phyloP scores from a whole-genome alignment of 2,329 filamentous ascomycete species.

The Capronia americana region DNA sequence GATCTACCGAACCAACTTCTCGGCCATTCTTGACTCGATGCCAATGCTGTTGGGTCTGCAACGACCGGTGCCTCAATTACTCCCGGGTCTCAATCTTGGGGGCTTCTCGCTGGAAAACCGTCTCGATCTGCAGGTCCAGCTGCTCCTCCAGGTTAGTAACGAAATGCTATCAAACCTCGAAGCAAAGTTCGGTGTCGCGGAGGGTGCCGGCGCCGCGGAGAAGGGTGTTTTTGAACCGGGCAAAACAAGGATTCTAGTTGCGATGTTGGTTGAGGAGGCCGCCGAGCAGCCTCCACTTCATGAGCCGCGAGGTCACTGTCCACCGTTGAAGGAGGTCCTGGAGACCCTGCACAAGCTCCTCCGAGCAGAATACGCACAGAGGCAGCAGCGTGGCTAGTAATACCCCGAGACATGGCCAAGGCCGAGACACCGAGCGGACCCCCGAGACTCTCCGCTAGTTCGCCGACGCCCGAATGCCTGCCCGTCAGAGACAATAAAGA shows the following conservation, averaged over 20 bases:
- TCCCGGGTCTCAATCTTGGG: conserved; percentile 21
- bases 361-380: conserved; percentile 1
- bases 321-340: conserved; percentile 12
- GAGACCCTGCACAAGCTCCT: conserved; percentile 6
- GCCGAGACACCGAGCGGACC: neutral
- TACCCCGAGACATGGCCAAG: neutral
- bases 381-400: neutral
- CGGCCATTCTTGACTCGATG: conserved; percentile 23
- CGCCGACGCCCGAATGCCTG: neutral
- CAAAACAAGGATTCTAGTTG: conserved; percentile 9
- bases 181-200: conserved; percentile 15
- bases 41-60: conserved; percentile 7
- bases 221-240: conserved; percentile 9
- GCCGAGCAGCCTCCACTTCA: conserved; percentile 22
- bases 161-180: conserved; percentile 22
- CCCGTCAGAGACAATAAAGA: neutral
- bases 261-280: conserved; percentile 22
- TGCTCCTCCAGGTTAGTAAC: conserved; percentile 23
- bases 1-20: conserved; percentile 23
- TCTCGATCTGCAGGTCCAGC: conserved; percentile 23
- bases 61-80: conserved; percentile 13
- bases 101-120: conserved; percentile 19
- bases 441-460: neutral
- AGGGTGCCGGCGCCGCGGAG: neutral
- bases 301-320: conserved; percentile 16